Evolutionary conservation across 2,329 filamentous ascomycete species (phyloP).

Genomic region (Cytospora piceae): DNA sequence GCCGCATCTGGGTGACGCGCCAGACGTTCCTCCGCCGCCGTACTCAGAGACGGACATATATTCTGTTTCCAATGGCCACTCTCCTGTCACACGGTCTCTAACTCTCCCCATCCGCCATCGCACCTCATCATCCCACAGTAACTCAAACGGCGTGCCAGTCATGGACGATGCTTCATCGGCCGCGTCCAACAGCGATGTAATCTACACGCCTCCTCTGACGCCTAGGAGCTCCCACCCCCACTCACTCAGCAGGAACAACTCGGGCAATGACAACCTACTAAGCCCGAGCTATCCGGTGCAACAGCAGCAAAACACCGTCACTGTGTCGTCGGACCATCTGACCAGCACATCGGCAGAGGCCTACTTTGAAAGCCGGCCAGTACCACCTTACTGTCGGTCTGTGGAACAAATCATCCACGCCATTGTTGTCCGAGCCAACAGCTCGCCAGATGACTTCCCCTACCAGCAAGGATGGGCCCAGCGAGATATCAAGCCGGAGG

Average conservation of each 20-base stretch:
- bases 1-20: slow-evolving; percentile 38
- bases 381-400: slow-evolving; percentile 6
- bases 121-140: slow-evolving; percentile 33
- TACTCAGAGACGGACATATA: slow-evolving; percentile 62
- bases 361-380: slow-evolving; percentile 53
- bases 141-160: slow-evolving; percentile 44
- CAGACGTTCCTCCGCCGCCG: slow-evolving; percentile 55
- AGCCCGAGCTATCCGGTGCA: slow-evolving; percentile 17
- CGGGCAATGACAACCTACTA: slow-evolving; percentile 8
- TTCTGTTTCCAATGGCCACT: slow-evolving; percentile 44
- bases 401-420: slow-evolving; percentile 37
- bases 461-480: slow-evolving; percentile 44
- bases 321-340: slow-evolving; percentile 34
- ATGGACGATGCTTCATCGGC: slow-evolving; percentile 40
- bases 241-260: slow-evolving; percentile 1
- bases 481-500: slow-evolving; percentile 53
- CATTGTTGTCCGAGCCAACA: slow-evolving; percentile 41
- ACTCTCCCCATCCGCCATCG: slow-evolving; percentile 36
- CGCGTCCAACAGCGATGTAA: slow-evolving; percentile 48
- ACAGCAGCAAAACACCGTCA: slow-evolving; percentile 35
- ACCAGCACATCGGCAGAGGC: slow-evolving; percentile 42
- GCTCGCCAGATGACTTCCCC: slow-evolving; percentile 49
- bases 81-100: slow-evolving; percentile 31
- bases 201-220: slow-evolving; percentile 57
- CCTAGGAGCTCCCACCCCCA: slow-evolving; percentile 42